Evolutionary conservation across 352 stramenopile genomes (phyloP), one percentile per base, ranked within the genome.

Genomic region (Phytopythium delawarense): DNA sequence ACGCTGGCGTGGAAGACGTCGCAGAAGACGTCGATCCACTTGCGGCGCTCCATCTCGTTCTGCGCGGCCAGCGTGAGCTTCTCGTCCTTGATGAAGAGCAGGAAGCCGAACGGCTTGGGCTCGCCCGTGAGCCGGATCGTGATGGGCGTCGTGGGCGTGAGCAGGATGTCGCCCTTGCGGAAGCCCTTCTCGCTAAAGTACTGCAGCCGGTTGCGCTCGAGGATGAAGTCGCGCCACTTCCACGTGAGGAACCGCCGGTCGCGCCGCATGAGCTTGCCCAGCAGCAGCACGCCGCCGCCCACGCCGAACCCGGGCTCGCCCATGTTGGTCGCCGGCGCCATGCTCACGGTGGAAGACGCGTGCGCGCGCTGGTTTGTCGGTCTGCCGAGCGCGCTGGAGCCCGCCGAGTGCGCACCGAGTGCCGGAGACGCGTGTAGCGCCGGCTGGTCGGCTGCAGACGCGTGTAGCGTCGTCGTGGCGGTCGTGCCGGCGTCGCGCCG

Each of bases 151-250:
- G 75, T 85, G 18, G 72, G 57, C 23, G 77, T 69, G 51, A 92
- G 61, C 40, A 71, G 50, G 61, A 92, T 87, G 69, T 92, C 81
- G 15, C 80, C 83, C 67, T 92, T 92, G 66, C 80, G 79, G 55
- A 74, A 79, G 53, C 80, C 80, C 57, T 90, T 90, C 61, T 84
- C 71, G 61, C 77, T 92, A 57, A 89, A 92, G 76, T 89, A 90
- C 69, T 90, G 83, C 57, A 92, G 65, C 1, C 83, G 74, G 51
- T 73, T 67, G 58, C 78, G 75, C 63, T 94, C 82, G 42, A 94
- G 63, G 52, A 86, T 81, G 52, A 94, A 89, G 61, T 94, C 81
- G 56, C 85, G 79, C 79, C 81, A 89, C 56, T 94, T 94, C 85
- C 85, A 94, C 67, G 82, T 92, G 50, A 88, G 75, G 42, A 94